Evolutionary conservation across 2,329 filamentous ascomycete genomes (phyloP).

Genomic region (Aureobasidium musti): DNA sequence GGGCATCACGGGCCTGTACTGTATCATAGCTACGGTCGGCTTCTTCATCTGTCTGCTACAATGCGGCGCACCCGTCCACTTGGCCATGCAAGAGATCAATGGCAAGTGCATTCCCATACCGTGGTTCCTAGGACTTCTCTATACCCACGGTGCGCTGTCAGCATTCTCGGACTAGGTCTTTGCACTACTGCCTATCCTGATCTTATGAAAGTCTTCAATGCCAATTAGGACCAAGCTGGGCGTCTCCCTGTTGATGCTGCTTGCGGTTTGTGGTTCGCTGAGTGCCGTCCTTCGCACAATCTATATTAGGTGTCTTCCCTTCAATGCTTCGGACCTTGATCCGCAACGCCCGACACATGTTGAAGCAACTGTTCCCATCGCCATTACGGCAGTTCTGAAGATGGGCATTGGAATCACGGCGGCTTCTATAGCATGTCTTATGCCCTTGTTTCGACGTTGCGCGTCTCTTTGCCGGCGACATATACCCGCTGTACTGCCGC

Average conservation of each 20-base stretch:
- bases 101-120: background rate
- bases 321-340: background rate
- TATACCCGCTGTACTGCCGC: background rate
- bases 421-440: background rate
- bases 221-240: background rate
- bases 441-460: background rate
- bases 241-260: background rate
- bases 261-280: background rate
- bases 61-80: background rate
- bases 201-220: background rate
- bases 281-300: background rate
- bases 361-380: background rate
- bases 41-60: background rate
- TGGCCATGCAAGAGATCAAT: background rate
- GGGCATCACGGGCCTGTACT: background rate
- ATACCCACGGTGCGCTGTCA: background rate
- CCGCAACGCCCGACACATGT: background rate
- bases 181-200: background rate
- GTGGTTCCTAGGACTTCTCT: background rate
- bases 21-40: background rate
- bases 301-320: background rate
- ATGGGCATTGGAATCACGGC: background rate
- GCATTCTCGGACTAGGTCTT: background rate
- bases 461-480: background rate
- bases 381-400: background rate